A percentile compares a stretch with the other conserved stretches of the same genome.
Evolutionary conservation across 768 basidiomycete species (phyloP).

Genomic region (Auriculariales sp.): DNA sequence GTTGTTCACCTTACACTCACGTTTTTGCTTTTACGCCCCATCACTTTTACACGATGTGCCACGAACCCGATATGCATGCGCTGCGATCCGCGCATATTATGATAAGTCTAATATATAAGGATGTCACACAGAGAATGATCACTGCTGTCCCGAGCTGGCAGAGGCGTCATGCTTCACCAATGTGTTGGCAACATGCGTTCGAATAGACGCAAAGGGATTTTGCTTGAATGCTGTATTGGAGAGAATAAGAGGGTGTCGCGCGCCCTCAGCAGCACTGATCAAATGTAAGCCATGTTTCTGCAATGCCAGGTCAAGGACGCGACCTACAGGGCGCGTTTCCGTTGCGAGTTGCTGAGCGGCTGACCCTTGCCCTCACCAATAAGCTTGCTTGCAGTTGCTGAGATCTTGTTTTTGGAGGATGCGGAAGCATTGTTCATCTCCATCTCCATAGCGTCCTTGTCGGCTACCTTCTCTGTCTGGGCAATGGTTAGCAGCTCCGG

Average conservation of each 20-base stretch:
- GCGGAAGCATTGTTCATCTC: neutral
- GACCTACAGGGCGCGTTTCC: slow-evolving; percentile 55
- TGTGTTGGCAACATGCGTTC: slow-evolving; percentile 68
- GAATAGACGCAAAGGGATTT: slow-evolving; percentile 67
- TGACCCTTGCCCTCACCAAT: slow-evolving; percentile 53
- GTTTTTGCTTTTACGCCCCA: neutral
- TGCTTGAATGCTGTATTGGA: slow-evolving; percentile 47
- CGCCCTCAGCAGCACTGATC: slow-evolving; percentile 45
- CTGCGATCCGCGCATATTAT: neutral
- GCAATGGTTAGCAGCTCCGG: neutral
- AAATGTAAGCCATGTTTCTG: neutral
- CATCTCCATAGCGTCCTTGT: slow-evolving; percentile 1
- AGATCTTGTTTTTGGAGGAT: neutral
- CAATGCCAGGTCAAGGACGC: slow-evolving; percentile 2
- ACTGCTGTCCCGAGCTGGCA: neutral
- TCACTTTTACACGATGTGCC: slow-evolving; percentile 2
- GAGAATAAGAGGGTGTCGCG: slow-evolving; percentile 56
- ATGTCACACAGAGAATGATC: neutral
- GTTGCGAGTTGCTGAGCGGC: slow-evolving; percentile 46
- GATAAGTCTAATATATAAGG: neutral
- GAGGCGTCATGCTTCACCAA: slow-evolving; percentile 34
- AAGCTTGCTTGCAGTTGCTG: slow-evolving; percentile 17
- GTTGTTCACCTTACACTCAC: slow-evolving; percentile 3
- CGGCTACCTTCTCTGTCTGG: neutral
- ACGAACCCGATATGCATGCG: neutral